Conservation (phyloP, 129 eudicot species). For the Pulicaria dysenterica region DNA sequence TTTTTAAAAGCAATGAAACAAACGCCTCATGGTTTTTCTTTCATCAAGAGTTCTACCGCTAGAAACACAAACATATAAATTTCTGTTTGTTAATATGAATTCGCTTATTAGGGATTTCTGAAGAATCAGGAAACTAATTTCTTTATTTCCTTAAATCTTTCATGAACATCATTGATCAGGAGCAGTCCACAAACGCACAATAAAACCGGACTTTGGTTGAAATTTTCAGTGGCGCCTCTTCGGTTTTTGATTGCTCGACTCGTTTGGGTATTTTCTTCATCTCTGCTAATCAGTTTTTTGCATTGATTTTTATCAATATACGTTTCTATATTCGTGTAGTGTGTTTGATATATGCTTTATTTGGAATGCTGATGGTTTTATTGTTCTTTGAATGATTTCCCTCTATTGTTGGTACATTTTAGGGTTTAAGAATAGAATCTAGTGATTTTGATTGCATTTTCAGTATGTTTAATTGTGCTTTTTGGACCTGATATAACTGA, state of each 20-base stretch:
- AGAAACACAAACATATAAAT: background rate
- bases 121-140: background rate
- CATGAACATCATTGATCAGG: constrained; percentile 28
- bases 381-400: constrained; percentile 18
- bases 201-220: constrained; percentile 16
- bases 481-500: constrained; percentile 20
- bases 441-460: constrained; percentile 22
- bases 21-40: constrained; percentile 23
- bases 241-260: constrained; percentile 27
- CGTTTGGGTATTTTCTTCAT: constrained; percentile 28
- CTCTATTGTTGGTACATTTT: constrained; percentile 24
- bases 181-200: constrained; percentile 25
- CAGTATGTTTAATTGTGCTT: background rate
- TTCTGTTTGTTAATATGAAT: constrained; percentile 11
- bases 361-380: constrained; percentile 24
- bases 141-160: no score
- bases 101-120: constrained; percentile 18
- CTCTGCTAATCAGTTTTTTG: constrained; percentile 17
- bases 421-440: constrained; percentile 36
- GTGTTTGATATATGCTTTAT: constrained; percentile 28
- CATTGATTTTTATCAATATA: constrained; percentile 17
- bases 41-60: constrained; percentile 18
- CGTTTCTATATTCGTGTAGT: constrained; percentile 13
- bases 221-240: constrained; percentile 25
- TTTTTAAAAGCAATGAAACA: constrained; percentile 7